Percentiles rank a stretch among this genome's conserved stretches.
phyloP scores from a whole-genome alignment of 768 basidiomycete genomes.

The Baorangia bicolor region DNA sequence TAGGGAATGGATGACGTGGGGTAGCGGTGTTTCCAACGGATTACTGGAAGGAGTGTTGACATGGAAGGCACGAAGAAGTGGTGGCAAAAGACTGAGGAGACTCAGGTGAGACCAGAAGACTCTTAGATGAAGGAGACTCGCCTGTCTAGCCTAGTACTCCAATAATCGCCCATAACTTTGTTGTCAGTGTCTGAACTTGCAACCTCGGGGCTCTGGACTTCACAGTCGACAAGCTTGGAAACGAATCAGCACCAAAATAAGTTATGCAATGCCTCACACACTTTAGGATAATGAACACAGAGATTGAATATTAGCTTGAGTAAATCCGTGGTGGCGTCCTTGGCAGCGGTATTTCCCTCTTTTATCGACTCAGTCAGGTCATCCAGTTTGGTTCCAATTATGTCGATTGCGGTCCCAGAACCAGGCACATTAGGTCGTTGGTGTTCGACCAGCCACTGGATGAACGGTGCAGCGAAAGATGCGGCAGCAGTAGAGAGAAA shows the following conservation, averaged over 20 bases:
- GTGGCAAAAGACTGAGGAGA: conserved; percentile 53
- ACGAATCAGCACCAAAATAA: neutral
- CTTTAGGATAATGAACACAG: conserved; percentile 78
- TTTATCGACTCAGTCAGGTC: conserved; percentile 49
- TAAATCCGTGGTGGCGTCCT: conserved; percentile 77
- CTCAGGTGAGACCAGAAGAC: neutral
- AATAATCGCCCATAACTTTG: conserved; percentile 69
- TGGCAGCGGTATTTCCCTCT: conserved; percentile 39
- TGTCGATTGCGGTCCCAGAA: conserved; percentile 54
- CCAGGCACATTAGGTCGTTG: conserved; percentile 47
- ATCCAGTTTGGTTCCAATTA: conserved; percentile 62
- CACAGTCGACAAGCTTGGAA: conserved; percentile 40
- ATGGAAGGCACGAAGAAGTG: conserved; percentile 69
- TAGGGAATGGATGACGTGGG: conserved; percentile 79
- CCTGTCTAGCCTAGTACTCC: conserved; percentile 74
- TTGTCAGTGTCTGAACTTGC: conserved; percentile 14
- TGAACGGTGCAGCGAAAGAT: conserved; percentile 42
- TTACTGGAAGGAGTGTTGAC: conserved; percentile 57
- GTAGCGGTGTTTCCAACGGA: conserved; percentile 72
- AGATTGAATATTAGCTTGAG: conserved; percentile 86
- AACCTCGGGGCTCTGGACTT: conserved; percentile 38
- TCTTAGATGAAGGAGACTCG: conserved; percentile 33
- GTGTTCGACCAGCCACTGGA: conserved; percentile 63
- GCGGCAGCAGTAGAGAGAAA: conserved; percentile 67
- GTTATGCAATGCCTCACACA: conserved; percentile 19